Evolutionary conservation across 345 rosid genomes (phyloP), one percentile per base, ranked within the genome.

Genomic region (Punica granatum): DNA sequence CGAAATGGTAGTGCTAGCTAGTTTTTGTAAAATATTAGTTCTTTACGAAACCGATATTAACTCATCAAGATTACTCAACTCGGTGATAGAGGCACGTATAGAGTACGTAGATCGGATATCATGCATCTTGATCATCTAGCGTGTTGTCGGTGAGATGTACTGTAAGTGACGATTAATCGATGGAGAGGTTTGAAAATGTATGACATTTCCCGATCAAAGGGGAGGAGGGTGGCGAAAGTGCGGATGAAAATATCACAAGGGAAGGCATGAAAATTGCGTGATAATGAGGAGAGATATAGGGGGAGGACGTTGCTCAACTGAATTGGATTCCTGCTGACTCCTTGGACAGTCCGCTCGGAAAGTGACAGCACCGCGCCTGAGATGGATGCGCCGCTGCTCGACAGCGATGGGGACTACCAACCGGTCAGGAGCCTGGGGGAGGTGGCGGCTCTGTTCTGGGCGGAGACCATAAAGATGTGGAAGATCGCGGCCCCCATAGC

Each of bases 381-480:
- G 18, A 86, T 88, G 95, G 91, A 86, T 67, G 48, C 79, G 60
- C 87, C 88, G 30, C 76, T 83, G 18, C 87, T 85, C 61, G 39
- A 14, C 41, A 70, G 9, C 26, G 78, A 35, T 4, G 88, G 61
- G 1, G 90, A 87, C 77, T 84, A 85, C 51, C 56, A 18, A 10
- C 85, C 85, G 62, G 88, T 73, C 68, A 77, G 69, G 48, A 77
- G 58, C 71, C 77, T 79, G 70, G 53, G 30, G 69, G 87, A 81
- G 53, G 74, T 69, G 1, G 85, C 75, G 69, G 61, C 71, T 15
- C 76, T 87, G 54, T 72, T 84, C 28, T 71, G 78, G 66, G 66
- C 67, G 7, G 96, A 90, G 67, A 78, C 88, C 0, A 78, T 73
- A 15, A 87, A 80, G 79, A 0, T 84, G 69, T 87, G 96, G 91